phyloP scores from a whole-genome alignment of 495 filamentous ascomycete genomes.

The Penicillium ucsense region DNA sequence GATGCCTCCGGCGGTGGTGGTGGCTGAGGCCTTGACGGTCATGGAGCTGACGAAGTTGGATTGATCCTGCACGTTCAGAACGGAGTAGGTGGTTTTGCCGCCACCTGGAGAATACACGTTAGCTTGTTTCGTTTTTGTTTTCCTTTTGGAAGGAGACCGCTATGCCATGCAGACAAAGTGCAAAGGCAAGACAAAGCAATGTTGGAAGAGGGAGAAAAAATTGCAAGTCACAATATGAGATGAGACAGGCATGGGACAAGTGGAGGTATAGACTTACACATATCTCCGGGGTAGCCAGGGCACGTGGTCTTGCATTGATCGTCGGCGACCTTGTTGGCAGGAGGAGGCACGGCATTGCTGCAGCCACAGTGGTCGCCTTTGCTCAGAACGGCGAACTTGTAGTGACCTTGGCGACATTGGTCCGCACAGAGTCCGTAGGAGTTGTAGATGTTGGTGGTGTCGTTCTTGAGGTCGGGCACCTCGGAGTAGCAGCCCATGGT shows the following conservation, averaged over 20 bases:
- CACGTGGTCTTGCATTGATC: constrained; percentile 24
- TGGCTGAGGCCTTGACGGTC: constrained; percentile 2
- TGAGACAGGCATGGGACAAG: neutral
- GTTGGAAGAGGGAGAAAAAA: neutral
- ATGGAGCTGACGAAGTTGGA: constrained; percentile 2
- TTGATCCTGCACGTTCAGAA: constrained; percentile 9
- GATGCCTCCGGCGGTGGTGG: constrained; percentile 14
- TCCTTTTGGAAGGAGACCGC: neutral
- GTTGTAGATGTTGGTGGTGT: constrained; percentile 17
- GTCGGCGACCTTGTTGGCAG: constrained; percentile 19
- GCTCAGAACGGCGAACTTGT: constrained; percentile 22
- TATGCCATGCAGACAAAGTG: too few species aligned
- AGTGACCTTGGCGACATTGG: constrained; percentile 16
- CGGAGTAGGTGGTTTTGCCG: constrained; percentile 20
- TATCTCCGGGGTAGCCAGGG: constrained; percentile 20
- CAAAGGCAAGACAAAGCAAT: too few species aligned
- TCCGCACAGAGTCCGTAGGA: constrained; percentile 21
- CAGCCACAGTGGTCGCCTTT: constrained; percentile 28
- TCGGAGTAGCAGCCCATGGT: constrained; percentile 28
- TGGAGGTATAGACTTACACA: constrained; percentile 19
- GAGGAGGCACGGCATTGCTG: constrained; percentile 21
- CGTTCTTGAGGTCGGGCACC: constrained; percentile 11
- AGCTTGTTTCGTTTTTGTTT: neutral
- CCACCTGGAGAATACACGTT: constrained; percentile 20
- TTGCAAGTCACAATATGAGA: neutral